Percentiles rank a stretch among this genome's conserved stretches.
phyloP scores from a whole-genome alignment of 2,329 filamentous ascomycete genomes.

The Corinectria fuckeliana region DNA sequence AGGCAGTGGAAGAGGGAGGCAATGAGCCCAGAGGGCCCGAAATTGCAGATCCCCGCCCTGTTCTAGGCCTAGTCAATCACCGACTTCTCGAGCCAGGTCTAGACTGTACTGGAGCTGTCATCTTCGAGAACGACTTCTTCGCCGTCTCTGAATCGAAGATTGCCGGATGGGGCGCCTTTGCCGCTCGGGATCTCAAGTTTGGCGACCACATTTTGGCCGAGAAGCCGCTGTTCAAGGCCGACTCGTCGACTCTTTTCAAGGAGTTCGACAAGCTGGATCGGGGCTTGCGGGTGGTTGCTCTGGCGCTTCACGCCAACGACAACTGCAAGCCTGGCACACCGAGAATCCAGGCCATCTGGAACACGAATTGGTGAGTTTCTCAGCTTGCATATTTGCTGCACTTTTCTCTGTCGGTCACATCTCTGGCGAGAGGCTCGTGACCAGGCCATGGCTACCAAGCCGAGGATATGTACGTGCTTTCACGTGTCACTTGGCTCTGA shows the following conservation, averaged over 20 bases:
- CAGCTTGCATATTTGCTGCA: neutral
- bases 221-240: constrained; percentile 48
- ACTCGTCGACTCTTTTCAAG: constrained; percentile 37
- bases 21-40: neutral
- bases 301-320: constrained; percentile 47
- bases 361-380: constrained; percentile 54
- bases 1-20: neutral
- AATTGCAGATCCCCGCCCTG: neutral
- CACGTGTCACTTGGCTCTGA: neutral
- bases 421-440: too few species aligned
- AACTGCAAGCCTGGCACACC: constrained; percentile 38
- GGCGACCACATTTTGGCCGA: constrained; percentile 55
- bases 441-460: too few species aligned
- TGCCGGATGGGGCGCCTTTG: constrained; percentile 57
- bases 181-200: constrained; percentile 44
- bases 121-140: constrained; percentile 51
- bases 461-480: neutral
- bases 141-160: constrained; percentile 48
- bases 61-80: neutral
- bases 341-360: constrained; percentile 47
- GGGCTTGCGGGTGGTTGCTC: constrained; percentile 41
- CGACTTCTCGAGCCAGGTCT: neutral
- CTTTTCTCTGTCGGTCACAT: neutral
- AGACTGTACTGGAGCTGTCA: neutral
- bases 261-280: constrained; percentile 46